phyloP scores from a whole-genome alignment of 495 filamentous ascomycete genomes.

The Trichocladium antarcticum region DNA sequence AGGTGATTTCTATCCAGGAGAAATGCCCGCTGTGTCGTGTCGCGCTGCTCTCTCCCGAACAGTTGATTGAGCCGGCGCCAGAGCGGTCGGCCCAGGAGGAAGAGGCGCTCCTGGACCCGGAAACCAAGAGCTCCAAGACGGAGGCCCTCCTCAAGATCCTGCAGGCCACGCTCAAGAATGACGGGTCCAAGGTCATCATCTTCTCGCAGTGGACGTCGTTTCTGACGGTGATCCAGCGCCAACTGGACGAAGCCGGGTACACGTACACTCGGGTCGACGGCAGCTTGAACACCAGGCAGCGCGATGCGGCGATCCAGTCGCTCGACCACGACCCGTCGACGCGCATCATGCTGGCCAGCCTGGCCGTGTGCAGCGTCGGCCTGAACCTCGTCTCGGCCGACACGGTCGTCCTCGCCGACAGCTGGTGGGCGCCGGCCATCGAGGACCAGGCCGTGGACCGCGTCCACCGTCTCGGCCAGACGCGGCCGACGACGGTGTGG shows the following conservation, averaged over 20 bases:
- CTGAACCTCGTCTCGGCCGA: conserved; percentile 84
- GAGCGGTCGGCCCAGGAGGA: conserved; percentile 38
- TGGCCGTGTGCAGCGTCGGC: conserved; percentile 76
- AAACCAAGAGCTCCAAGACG: conserved; percentile 70
- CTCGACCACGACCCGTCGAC: conserved; percentile 59
- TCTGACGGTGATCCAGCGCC: conserved; percentile 62
- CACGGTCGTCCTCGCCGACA: conserved; percentile 73
- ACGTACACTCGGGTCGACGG: conserved; percentile 73
- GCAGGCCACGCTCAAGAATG: conserved; percentile 54
- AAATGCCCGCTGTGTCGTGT: conserved; percentile 87
- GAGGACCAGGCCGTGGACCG: conserved; percentile 91
- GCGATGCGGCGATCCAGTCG: conserved; percentile 57
- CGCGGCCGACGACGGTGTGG: conserved; percentile 63
- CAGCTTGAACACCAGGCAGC: conserved; percentile 54
- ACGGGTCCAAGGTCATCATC: conserved; percentile 69
- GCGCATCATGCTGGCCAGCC: conserved; percentile 69
- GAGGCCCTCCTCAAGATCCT: conserved; percentile 72
- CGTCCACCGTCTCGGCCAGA: conserved; percentile 82
- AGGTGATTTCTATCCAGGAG: conserved; percentile 66
- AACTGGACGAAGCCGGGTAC: conserved; percentile 51
- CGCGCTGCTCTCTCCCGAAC: conserved; percentile 49
- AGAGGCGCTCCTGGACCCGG: conserved; percentile 43
- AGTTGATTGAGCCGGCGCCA: conserved; percentile 51
- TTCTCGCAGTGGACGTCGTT: conserved; percentile 95
- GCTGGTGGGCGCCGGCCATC: conserved; percentile 87